Evolutionary conservation across 495 filamentous ascomycete genomes (phyloP), one percentile per base, ranked within the genome.

Genomic region (Daldinia bambusicola): DNA sequence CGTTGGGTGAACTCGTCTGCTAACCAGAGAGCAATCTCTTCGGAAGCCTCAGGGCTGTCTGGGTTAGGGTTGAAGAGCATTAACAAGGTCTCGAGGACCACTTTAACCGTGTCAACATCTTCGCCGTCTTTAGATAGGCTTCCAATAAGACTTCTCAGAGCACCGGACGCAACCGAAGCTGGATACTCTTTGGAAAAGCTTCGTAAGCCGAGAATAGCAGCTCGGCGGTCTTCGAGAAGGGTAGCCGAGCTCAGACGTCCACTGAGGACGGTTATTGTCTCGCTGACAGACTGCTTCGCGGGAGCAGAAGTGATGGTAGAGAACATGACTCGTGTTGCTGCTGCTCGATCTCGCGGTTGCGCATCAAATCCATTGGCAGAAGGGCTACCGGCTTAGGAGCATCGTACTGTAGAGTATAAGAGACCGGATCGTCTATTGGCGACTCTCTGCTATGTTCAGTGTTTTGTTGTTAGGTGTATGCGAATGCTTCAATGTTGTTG

Each of bases 1-100:
- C 94, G 92, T 86, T 97, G 93, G 34, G 96, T 98, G 74, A 99
- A 99, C 78, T 98, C 94, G 81, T 99, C 95, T 53, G 95, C 95
- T 61, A 99, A 86, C 94, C 95, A 98, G 6, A 98, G 87, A 31
- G 93, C 92, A 75, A 99, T 96, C 78, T 99, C 95, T 64, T 98
- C 96, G 13, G 94, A 97, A 45, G 95, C 94, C 85, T 99, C 95
- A 56, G 94, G 93, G 69, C 86, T 88, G 63, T 82, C 80, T 55
- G 82, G 78, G 70, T 87, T 85, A 18, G 85, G 84, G 66, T 74
- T 86, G 81, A 98, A 98, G 43, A 99, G 88, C 90, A 93, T 93
- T 80, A 98, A 83, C 74, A 99, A 82, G 55, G 95, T 98, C 85
- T 99, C 95, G 69, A 99, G 83, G 63, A 95, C 91, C 64, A 96